Conservation (phyloP, 2,329 filamentous ascomycete genomes). For the Botrytis medusae region DNA sequence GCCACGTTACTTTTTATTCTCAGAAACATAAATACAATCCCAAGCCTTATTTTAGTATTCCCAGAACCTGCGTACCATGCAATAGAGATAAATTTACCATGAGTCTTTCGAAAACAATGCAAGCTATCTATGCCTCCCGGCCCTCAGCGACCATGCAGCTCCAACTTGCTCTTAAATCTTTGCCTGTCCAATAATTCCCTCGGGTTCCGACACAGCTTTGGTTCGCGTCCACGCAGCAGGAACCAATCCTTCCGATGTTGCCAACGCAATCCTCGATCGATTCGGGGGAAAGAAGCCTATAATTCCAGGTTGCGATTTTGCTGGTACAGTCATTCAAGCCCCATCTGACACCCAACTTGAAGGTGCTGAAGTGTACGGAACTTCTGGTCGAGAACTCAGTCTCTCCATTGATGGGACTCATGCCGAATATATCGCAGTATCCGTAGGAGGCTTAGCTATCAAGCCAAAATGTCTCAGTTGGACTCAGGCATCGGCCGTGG, state of each 20-base stretch:
- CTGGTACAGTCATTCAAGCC: background rate
- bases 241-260: background rate
- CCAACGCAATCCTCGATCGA: background rate
- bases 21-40: background rate
- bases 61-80: background rate
- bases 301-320: conserved; percentile 1
- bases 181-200: background rate
- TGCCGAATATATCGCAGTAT: background rate
- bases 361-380: background rate
- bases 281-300: background rate
- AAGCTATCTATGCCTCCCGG: background rate
- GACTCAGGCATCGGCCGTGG: background rate
- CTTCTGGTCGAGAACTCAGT: background rate
- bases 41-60: background rate
- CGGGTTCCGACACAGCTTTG: background rate
- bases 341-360: background rate
- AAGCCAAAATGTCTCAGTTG: conserved; percentile 10
- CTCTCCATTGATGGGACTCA: background rate
- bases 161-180: background rate
- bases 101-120: background rate
- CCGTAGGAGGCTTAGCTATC: background rate
- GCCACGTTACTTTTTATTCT: too few relatives aligned
- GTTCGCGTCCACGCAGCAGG: background rate
- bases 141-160: background rate
- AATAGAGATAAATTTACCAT: accelerated